phyloP scores from a whole-genome alignment of 2,329 filamentous ascomycete species.

The Pyrenochaeta sp. region DNA sequence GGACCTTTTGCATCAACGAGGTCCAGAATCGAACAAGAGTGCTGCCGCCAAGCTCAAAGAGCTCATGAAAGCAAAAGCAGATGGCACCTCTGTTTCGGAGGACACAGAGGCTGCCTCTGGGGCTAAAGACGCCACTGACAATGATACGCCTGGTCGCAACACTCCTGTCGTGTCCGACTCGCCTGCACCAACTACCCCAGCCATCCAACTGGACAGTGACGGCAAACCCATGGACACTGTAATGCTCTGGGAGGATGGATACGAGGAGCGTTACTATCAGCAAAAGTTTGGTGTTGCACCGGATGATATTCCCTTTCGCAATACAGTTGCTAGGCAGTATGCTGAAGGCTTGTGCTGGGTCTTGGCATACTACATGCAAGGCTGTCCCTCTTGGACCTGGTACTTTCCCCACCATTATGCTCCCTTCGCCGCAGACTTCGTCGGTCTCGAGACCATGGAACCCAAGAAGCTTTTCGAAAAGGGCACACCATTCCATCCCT shows the following conservation, averaged over 20 bases:
- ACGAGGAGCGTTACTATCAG: slow-evolving; percentile 94
- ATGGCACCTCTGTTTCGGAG: slow-evolving; percentile 33
- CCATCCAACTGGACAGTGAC: slow-evolving; percentile 54
- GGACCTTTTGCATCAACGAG: slow-evolving; percentile 84
- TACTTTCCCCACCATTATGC: slow-evolving; percentile 99
- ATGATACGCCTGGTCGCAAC: slow-evolving; percentile 65
- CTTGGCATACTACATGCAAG: slow-evolving; percentile 95
- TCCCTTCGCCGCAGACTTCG: slow-evolving; percentile 95
- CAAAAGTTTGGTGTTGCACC: slow-evolving; percentile 91
- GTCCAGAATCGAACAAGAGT: slow-evolving; percentile 83
- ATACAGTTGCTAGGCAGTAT: slow-evolving; percentile 88
- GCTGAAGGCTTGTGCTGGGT: slow-evolving; percentile 97
- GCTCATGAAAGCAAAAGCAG: slow-evolving; percentile 67
- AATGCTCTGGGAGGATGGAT: slow-evolving; percentile 92
- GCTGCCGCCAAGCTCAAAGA: slow-evolving; percentile 83
- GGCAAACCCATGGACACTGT: slow-evolving; percentile 80
- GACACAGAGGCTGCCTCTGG: slow-evolving; percentile 39
- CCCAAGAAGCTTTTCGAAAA: slow-evolving; percentile 75
- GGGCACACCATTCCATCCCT: slow-evolving; percentile 85
- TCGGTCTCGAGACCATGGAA: slow-evolving; percentile 78
- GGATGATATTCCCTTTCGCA: slow-evolving; percentile 82
- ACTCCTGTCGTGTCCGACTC: slow-evolving; percentile 63
- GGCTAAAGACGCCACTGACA: slow-evolving; percentile 69
- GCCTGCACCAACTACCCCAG: slow-evolving; percentile 55
- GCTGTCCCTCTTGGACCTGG: slow-evolving; percentile 98